Evolutionary conservation across 2,329 filamentous ascomycete species (phyloP), one percentile per base, ranked within the genome.

Genomic region (Thermothelomyces thermophilus): DNA sequence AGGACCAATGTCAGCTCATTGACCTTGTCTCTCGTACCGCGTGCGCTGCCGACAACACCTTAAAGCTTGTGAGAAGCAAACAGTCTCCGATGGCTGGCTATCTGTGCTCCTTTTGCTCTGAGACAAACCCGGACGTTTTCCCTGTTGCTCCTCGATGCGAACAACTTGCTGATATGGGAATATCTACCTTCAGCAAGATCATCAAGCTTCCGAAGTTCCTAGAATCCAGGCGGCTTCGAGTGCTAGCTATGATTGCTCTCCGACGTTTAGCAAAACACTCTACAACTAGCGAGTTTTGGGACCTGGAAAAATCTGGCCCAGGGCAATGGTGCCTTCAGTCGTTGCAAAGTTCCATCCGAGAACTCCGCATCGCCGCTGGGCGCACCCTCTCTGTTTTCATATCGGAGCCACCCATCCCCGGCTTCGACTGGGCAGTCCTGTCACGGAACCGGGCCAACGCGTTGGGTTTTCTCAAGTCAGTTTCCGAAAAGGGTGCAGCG

Each of bases 301-400:
- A 87, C 56, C 70, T 96, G 2, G 79, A 83, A 51, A 72, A 70
- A 1, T 90, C 87, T 8, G 65, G 70, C 0, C 70, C 88, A 35
- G 90, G 87, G 0, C 83, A 90, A 60, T 91, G 87, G 79, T 90
- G 89, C 62, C 70, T 96, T 4, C 80, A 85, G 58, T 88, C 86
- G 0, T 71, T 97, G 34, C 83, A 84, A 56, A 95, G 90, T 66
- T 94, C 90, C 1, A 67, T 89, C 17, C 80, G 91, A 62, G 93
- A 97, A 64, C 71, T 97, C 24, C 83, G 91, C 28, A 79, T 96
- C 59, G 85, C 85, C 33, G 86, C 90, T 51, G 86, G 85, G 73
- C 84, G 72, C 61, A 70, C 64, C 47, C 52, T 56, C 56, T 42
- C 43, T 16, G 39, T 75, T 0, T 94, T 62, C 28, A 93, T 64